Evolutionary conservation across 2,329 filamentous ascomycete species (phyloP), one percentile per base, ranked within the genome.

Genomic region (Arthrobotrys sphaeroides): DNA sequence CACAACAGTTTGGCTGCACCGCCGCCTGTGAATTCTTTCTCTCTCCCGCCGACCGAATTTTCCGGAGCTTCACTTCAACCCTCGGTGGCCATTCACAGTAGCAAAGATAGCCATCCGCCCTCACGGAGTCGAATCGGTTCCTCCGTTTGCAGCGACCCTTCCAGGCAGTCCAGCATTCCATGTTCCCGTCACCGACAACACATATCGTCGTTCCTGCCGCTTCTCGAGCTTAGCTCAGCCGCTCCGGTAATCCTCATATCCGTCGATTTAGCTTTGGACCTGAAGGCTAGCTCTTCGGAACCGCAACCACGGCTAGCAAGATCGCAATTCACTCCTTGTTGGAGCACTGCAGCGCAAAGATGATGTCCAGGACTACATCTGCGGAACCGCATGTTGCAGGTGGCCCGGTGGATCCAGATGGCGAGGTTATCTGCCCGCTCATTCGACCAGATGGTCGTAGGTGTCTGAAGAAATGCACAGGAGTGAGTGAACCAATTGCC

Each of bases 401-500:
- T 22, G 77, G 73, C 5, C 69, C 65, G 3, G 72, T 77, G 13
- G 77, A 78, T 43, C 68, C 75, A 24, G 77, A 77, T 70, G 78
- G 79, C 40, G 94, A 98, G 85, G 95, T 99, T 82, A 92, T 97
- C 81, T 99, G 95, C 84, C 95, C 95, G 79, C 86, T 99, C 83
- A 90, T 90, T 82, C 97, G 97, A 83, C 94, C 97, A 82, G 95
- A 99, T 88, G 92, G 93, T 83, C 97, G 94, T 79, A 93, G 90
- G 85, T 99, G 95, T 86, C 90, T 94, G 83, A 99, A 99, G 86
- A 89, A 94, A 86, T 99, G 95, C 85, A 90, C 96, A 82, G 95
- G 95, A 84, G 95, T 98, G 88, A 93, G 94, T 95, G 79, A 20
- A 22, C 33, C 28, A 47, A 73, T 65, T 10, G 20, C 18, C 40